Evolutionary conservation across 768 basidiomycete species (phyloP), one percentile per base, ranked within the genome.

Genomic region (Xerocomus brunneocitrinus): DNA sequence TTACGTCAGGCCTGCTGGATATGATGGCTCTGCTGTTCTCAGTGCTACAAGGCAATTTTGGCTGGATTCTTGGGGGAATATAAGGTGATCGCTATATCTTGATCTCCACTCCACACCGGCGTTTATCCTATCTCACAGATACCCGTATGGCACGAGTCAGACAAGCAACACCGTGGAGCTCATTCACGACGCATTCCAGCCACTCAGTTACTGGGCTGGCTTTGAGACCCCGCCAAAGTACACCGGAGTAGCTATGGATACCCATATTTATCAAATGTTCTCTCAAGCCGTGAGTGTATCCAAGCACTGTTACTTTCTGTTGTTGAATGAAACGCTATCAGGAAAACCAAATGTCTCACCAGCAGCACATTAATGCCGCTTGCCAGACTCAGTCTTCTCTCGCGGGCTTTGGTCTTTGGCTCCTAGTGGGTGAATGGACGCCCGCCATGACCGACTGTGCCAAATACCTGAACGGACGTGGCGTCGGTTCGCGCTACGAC

Each of bases 371-470:
- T 38, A 56, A 69, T 45, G 63, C 75, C 3, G 87, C 84, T 4
- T 92, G 90, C 61, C 58, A 58, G 46, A 66, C 71, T 35, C 74
- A 70, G 12, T 69, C 73, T 9, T 61, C 71, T 0, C 75, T 91
- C 6, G 64, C 78, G 0, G 59, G 63, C 19, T 84, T 82, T 59
- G 76, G 80, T 36, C 77, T 94, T 27, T 92, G 90, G 92, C 77
- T 82, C 14, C 75, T 93, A 41, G 90, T 93, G 25, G 92, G 93
- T 39, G 93, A 97, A 72, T 97, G 89, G 85, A 83, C 87, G 1
- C 79, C 89, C 3, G 87, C 87, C 2, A 71, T 78, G 48, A 91
- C 81, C 7, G 91, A 91, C 62, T 90, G 89, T 58, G 70, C 70
- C 43, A 62, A 13, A 34, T 72, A 70, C 42, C 74, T 97, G 44